Percentiles rank a stretch among this genome's conserved stretches.
Conservation (phyloP, 106 monocot genomes). For the Triglochin maritima region DNA sequence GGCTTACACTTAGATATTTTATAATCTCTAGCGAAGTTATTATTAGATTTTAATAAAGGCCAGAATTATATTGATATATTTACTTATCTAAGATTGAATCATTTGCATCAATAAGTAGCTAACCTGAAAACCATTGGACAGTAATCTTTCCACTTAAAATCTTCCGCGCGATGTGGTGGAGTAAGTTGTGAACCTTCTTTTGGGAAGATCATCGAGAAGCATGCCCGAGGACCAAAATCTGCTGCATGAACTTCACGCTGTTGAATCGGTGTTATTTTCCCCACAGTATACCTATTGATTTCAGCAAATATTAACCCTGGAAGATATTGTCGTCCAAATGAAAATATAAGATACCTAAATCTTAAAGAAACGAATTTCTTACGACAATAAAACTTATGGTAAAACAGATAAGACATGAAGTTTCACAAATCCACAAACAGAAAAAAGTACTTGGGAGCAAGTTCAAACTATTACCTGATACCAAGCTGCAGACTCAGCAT, state of each 20-base stretch:
- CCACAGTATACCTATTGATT: constrained; percentile 73
- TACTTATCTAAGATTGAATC: too few relatives aligned
- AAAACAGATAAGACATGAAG: neutral
- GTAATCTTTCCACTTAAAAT: constrained; percentile 99
- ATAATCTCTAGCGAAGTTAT: too few relatives aligned
- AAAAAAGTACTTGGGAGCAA: too few relatives aligned
- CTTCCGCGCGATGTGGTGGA: constrained; percentile 71
- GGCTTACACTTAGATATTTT: too few relatives aligned
- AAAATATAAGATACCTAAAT: too few relatives aligned
- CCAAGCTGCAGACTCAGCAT: constrained; percentile 87
- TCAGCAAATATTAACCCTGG: neutral
- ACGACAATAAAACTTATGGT: neutral
- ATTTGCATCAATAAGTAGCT: neutral
- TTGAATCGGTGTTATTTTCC: constrained; percentile 98
- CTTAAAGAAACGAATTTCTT: too few relatives aligned
- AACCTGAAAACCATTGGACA: constrained; percentile 99
- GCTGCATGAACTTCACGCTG: constrained; percentile 73
- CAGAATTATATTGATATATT: too few relatives aligned
- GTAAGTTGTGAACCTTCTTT: constrained; percentile 74
- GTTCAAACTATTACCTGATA: constrained; percentile 33
- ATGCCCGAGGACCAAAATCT: constrained; percentile 87
- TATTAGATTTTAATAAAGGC: too few relatives aligned
- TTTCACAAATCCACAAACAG: too few relatives aligned
- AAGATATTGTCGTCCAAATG: too few relatives aligned
- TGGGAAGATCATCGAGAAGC: constrained; percentile 96